Base-by-base conservation (phyloP, 192 early-diverging fungal species). In the Coemansia asiatica region DNA sequence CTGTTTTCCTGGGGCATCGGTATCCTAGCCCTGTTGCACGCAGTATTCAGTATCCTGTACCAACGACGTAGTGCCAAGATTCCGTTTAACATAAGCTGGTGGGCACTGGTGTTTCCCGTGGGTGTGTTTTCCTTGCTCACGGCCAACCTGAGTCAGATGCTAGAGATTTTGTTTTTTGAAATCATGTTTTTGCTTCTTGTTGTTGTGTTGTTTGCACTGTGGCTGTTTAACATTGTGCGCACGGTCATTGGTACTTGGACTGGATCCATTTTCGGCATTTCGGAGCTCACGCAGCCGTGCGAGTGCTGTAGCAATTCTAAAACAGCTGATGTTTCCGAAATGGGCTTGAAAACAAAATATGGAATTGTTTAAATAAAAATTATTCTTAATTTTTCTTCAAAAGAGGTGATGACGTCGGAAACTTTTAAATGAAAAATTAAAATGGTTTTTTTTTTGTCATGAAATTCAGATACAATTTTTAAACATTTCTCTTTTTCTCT, bases 301-400 rank as follows among this genome's bases (percentile, higher is more conserved):
- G 31, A 58, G 35, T 44, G 64, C 55, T 57, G 55, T 53, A 22
- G 35, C 29, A 36, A 19, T 21, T 19, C 44, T 19, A 29, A n/a
- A n/a, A n/a, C n/a, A 22, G 47, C 35, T 18, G 44, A 48, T 10
- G 31, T 15, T 18, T 31, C 36, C 9, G 16, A 59, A 35, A 36
- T 36, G 35, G 35, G 8, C 13, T 36, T 10, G 13, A 44, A 44
- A 44, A 1, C 40, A 44, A 6, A 16, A 25, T 1, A 51, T 35
- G 74, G 97, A 92, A 91, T 98, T 19, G 88, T 99, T 36, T n/a
- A n/a, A n/a, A n/a, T n/a, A n/a, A n/a, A n/a, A n/a, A n/a, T 21
- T 16, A 49, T 49, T 49, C n/a, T 19, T 21, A 9, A 21, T 51
- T 51, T 49, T 21, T 49, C 18, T 21, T 49, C n/a, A 50, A 18